phyloP scores from a whole-genome alignment of 1,139 yeast genomes.

The Petasospora fabianii region DNA sequence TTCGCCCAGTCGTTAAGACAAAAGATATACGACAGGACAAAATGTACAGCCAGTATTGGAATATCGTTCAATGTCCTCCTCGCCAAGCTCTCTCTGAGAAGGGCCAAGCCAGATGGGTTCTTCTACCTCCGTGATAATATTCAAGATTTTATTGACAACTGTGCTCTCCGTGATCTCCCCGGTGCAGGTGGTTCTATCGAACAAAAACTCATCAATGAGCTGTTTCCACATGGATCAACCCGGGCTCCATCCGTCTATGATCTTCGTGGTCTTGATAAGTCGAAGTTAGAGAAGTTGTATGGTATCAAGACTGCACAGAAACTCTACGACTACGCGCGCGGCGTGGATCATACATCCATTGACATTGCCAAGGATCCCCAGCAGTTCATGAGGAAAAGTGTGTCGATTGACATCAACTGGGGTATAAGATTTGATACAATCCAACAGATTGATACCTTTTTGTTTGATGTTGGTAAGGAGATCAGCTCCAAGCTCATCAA shows the following conservation, averaged over 20 bases:
- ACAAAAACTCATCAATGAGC: constrained; percentile 34
- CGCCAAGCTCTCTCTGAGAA: constrained; percentile 71
- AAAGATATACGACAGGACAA: constrained; percentile 44
- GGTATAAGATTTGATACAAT: constrained; percentile 72
- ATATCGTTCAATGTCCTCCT: constrained; percentile 65
- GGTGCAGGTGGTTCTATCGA: constrained; percentile 71
- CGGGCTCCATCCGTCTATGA: constrained; percentile 25
- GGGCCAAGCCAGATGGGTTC: constrained; percentile 80
- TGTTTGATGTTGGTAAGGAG: constrained; percentile 57
- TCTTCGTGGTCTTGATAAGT: constrained; percentile 36
- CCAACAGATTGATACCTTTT: constrained; percentile 60
- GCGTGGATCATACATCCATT: constrained; percentile 61
- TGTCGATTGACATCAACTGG: constrained; percentile 89
- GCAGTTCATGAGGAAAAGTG: constrained; percentile 59
- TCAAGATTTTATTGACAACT: constrained; percentile 36
- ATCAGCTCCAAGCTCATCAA: constrained; percentile 49
- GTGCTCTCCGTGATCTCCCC: constrained; percentile 64
- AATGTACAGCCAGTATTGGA: constrained; percentile 77
- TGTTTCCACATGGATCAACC: constrained; percentile 6
- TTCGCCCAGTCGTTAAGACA: constrained; percentile 37
- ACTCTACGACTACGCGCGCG: constrained; percentile 56
- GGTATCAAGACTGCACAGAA: constrained; percentile 73
- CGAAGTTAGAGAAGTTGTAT: constrained; percentile 41
- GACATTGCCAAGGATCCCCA: constrained; percentile 37
- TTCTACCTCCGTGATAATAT: constrained; percentile 34